phyloP scores from a whole-genome alignment of 31 red algal species.

The Pterothamnion heteromorphum region DNA sequence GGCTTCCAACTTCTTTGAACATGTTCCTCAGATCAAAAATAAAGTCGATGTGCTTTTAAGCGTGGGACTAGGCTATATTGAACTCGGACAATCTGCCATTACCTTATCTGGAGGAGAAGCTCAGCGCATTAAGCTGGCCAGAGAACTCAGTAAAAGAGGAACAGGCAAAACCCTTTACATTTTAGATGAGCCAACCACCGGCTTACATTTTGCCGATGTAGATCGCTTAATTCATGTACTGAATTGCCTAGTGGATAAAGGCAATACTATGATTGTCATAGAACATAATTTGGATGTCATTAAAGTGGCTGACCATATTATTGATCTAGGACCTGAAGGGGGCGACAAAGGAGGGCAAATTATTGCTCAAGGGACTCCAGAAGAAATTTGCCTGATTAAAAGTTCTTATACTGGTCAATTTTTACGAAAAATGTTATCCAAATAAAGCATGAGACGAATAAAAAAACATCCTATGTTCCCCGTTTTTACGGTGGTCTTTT shows the following conservation, averaged over 20 bases:
- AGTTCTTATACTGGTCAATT: constrained; percentile 13
- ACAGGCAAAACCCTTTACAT: constrained; percentile 9
- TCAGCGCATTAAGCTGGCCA: constrained; percentile 19
- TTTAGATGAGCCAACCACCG: constrained; percentile 27
- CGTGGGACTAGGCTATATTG: constrained; percentile 17
- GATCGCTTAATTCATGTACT: not conserved
- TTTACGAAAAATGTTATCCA: constrained; percentile 6
- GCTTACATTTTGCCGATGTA: constrained; percentile 23
- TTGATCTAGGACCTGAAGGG: constrained; percentile 41
- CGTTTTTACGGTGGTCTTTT: no score
- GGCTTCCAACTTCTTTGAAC: not conserved
- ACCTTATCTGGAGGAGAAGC: constrained; percentile 19
- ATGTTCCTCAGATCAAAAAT: not conserved
- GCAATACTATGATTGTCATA: constrained; percentile 1
- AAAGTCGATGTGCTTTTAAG: not conserved
- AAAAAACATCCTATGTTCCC: no score
- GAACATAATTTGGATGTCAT: constrained; percentile 38
- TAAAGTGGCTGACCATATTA: not conserved
- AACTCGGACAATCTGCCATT: constrained; percentile 13
- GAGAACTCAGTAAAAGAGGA: not conserved
- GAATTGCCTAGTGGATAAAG: not conserved
- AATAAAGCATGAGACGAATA: not conserved
- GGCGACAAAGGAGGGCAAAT: constrained; percentile 14
- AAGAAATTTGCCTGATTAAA: not conserved
- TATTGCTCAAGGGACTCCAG: constrained; percentile 13